Conservation (phyloP, 2,329 filamentous ascomycete species). For the Aureobasidium leucospermi region DNA sequence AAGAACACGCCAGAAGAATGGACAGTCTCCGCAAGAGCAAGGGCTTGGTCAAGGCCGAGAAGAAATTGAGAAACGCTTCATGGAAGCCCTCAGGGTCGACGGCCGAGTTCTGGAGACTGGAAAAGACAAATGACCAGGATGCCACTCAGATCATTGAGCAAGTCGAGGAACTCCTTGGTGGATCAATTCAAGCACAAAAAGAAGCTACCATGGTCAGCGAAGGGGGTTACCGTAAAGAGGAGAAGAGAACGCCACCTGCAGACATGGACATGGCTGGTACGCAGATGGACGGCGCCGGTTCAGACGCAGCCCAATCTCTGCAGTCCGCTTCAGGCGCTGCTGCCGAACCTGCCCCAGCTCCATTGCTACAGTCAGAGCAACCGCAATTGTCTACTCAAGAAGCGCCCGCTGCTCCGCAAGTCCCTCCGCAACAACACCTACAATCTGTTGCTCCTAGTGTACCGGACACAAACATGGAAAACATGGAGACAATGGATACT, state of each 20-base stretch:
- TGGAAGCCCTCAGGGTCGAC: conserved; percentile 49
- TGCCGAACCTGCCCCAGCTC: neutral
- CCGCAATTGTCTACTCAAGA: neutral
- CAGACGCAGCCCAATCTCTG: conserved; percentile 56
- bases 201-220: conserved; percentile 26
- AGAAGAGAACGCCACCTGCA: conserved; percentile 12
- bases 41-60: conserved; percentile 65
- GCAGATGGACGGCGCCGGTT: conserved; percentile 29
- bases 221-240: conserved; percentile 28
- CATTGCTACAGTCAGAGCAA: neutral
- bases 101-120: conserved; percentile 56
- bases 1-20: conserved; percentile 67
- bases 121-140: conserved; percentile 45
- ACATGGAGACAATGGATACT: conserved; percentile 16
- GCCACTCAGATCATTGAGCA: conserved; percentile 68
- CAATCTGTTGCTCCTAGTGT: neutral
- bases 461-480: conserved; percentile 13
- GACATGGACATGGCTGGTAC: conserved; percentile 18
- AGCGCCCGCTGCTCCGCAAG: neutral
- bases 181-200: conserved; percentile 45
- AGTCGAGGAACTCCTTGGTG: conserved; percentile 64
- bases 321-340: conserved; percentile 34
- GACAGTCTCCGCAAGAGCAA: conserved; percentile 66
- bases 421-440: conserved; percentile 9
- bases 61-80: conserved; percentile 61